Evolutionary conservation across 345 rosid species (phyloP).

Genomic region (Brassica carinata): DNA sequence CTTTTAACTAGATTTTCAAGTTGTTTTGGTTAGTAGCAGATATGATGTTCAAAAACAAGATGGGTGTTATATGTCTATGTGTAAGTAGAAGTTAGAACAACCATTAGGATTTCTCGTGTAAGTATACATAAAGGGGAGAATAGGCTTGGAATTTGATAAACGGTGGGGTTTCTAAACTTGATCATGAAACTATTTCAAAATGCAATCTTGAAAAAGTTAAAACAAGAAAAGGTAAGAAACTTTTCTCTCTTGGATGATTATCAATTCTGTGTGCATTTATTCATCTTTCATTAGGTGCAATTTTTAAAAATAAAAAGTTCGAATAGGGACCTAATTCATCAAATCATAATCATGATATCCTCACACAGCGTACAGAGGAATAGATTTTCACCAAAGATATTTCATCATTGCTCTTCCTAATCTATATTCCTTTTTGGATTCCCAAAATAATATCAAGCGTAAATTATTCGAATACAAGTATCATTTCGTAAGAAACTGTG

Average conservation of each 20-base stretch:
- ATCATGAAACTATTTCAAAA: constrained; percentile 32
- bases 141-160: constrained; percentile 59
- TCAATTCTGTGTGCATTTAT: neutral
- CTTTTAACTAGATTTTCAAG: neutral
- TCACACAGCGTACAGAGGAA: constrained; percentile 56
- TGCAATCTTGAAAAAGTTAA: constrained; percentile 42
- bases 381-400: constrained; percentile 88
- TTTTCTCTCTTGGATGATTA: constrained; percentile 44
- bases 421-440: constrained; percentile 38
- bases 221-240: constrained; percentile 51
- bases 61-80: neutral
- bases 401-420: constrained; percentile 79
- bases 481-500: constrained; percentile 18
- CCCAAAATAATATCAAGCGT: constrained; percentile 38
- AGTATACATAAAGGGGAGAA: neutral
- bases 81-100: neutral
- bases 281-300: neutral
- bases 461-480: constrained; percentile 8
- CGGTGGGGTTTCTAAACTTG: constrained; percentile 52
- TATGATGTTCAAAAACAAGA: neutral
- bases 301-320: constrained; percentile 48
- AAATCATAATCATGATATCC: constrained; percentile 76
- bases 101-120: neutral
- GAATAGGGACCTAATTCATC: constrained; percentile 67
- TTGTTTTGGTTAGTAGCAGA: neutral